Base-by-base conservation (phyloP, 306 rosid genomes). In the Morella rubra region DNA sequence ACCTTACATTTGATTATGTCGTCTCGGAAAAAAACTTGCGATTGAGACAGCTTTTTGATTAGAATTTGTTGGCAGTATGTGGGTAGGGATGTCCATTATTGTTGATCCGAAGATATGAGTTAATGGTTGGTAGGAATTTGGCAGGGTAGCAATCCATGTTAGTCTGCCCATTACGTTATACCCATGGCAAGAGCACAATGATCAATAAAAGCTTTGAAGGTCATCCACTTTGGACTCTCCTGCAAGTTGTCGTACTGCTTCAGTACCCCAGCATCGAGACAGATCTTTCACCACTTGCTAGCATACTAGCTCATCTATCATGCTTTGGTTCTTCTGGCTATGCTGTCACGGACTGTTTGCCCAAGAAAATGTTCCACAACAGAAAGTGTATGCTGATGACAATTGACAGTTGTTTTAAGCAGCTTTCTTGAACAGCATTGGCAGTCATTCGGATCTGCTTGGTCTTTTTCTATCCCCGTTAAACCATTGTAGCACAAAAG, bases 61-160 rank as follows among this genome's bases (percentile, higher is more conserved):
- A 60, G 65, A 71, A 51, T 65, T 73, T 73, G 76, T 82, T 81
- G 77, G 77, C 71, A 69, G 77, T 59, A 77, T 75, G 13, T 22
- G 14, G 22, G 13, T 22, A 58, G 19, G 64, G 5, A 62, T 62
- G 69, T 3, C 46, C n/a, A 62, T 37, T 62, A 40, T 3, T 37
- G 19, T 62, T 8, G 8, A 15, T 13, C n/a, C 3, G 22, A 27
- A 1, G 41, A 52, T 51, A 24, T 20, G 62, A 58, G 27, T 22
- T 55, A 19, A 58, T 22, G 41, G 41, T 22, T 58, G 24, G 65
- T 10, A 4, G 13, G 18, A 58, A 20, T 58, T 27, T 27, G 32
- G 2, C 32, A 27, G 32, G 32, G 32, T 27, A 27, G 32, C 32
- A 27, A 27, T 27, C 2, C 32, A 27, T 27, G 32, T 27, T 45